Evolutionary conservation across 805 yeast genomes (phyloP).

Genomic region (Babjeviella inositovora): DNA sequence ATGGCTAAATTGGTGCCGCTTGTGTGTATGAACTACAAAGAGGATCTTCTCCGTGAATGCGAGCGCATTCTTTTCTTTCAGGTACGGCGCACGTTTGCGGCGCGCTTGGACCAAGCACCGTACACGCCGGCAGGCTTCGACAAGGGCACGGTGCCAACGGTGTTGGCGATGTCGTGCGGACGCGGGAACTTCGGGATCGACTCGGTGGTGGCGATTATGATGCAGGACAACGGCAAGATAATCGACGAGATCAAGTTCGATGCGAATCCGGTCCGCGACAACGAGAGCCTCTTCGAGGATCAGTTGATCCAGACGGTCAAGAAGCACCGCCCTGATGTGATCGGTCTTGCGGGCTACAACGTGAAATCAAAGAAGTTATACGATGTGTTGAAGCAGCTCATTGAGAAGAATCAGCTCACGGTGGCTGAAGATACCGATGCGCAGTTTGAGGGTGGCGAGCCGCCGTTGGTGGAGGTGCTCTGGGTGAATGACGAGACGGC

Average conservation of each 20-base stretch:
- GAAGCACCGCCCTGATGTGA: conserved; percentile 69
- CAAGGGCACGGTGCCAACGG: conserved; percentile 73
- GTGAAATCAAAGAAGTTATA: conserved; percentile 51
- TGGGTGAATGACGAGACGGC: conserved; percentile 94
- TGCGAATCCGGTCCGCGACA: conserved; percentile 39
- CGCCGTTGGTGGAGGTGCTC: conserved; percentile 50
- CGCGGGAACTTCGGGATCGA: conserved; percentile 69
- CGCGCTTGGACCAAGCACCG: conserved; percentile 85
- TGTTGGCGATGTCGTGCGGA: conserved; percentile 72
- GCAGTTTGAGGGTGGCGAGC: conserved; percentile 12
- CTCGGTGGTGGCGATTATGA: conserved; percentile 69
- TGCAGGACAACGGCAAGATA: conserved; percentile 71
- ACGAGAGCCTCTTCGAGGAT: conserved; percentile 38
- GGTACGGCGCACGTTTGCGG: conserved; percentile 53
- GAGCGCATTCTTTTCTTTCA: conserved; percentile 52
- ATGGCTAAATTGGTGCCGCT: conserved; percentile 50
- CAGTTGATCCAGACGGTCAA: conserved; percentile 45
- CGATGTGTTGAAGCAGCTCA: conserved; percentile 35
- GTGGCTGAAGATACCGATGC: conserved; percentile 30
- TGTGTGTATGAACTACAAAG: conserved; percentile 66
- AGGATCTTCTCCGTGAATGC: conserved; percentile 63
- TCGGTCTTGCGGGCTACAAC: conserved; percentile 80
- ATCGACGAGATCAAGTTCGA: conserved; percentile 68
- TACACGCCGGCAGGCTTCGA: conserved; percentile 66
- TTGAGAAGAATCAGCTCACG: conserved; percentile 35